Evolutionary conservation across 257 asterid species (phyloP).

Genomic region (Solanum microdontum): DNA sequence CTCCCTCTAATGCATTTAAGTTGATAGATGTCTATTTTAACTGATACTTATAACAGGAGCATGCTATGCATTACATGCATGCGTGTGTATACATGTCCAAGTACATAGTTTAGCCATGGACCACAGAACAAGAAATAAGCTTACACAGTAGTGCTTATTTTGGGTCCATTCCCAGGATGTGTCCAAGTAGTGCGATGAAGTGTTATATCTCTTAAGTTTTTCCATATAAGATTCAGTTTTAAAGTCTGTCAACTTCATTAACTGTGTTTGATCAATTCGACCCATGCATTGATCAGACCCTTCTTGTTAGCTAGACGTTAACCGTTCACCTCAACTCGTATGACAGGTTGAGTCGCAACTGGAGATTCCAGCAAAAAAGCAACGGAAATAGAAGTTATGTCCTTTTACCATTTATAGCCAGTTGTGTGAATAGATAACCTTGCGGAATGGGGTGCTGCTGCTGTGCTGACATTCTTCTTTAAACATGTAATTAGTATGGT

Average conservation of each 20-base stretch:
- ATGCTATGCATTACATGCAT: neutral
- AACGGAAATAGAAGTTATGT: slow-evolving; percentile 28
- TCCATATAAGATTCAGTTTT: neutral
- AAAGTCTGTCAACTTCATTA: neutral
- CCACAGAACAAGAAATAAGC: neutral
- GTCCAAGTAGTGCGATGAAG: neutral
- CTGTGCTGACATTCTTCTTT: neutral
- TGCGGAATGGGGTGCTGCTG: neutral
- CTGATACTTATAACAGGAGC: neutral
- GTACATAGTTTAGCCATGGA: neutral
- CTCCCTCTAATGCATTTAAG: neutral
- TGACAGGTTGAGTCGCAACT: slow-evolving; percentile 49
- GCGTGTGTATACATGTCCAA: neutral
- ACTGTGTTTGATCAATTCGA: neutral
- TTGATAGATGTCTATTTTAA: neutral
- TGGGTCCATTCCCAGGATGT: neutral
- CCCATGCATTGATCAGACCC: neutral
- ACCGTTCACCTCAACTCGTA: neutral
- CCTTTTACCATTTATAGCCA: neutral
- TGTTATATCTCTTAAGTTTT: neutral
- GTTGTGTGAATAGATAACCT: slow-evolving; percentile 9
- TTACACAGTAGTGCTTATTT: neutral
- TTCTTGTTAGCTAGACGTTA: neutral
- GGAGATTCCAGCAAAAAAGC: slow-evolving; percentile 39
- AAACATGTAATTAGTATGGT: neutral